phyloP scores from a whole-genome alignment of 1,284 basidiomycete genomes.

The Apiotrichum porosum region DNA sequence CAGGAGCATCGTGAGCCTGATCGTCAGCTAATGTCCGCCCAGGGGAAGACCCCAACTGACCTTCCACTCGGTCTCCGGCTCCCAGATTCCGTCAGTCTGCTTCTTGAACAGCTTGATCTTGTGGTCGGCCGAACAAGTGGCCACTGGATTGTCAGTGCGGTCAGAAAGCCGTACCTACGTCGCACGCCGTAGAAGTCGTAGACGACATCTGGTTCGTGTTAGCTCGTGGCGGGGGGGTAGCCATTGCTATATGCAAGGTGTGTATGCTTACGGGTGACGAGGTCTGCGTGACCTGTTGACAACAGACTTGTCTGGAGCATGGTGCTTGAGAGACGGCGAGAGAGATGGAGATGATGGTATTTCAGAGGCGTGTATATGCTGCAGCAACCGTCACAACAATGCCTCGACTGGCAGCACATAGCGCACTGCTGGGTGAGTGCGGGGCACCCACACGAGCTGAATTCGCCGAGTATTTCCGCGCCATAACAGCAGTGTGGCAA shows the following conservation, averaged over 20 bases:
- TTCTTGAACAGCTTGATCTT: conserved; percentile 74
- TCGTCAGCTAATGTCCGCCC: conserved; percentile 1
- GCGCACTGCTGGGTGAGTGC: conserved; percentile 4
- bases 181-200: conserved; percentile 86
- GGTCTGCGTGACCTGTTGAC: conserved; percentile 45
- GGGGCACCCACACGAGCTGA: conserved; percentile 3
- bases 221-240: no score
- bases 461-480: conserved; percentile 7
- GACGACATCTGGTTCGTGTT: conserved; percentile 70
- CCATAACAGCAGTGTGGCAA: conserved; percentile 1
- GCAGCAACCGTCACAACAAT: neutral
- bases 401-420: neutral
- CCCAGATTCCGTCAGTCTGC: conserved; percentile 64
- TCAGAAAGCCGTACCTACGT: conserved; percentile 53
- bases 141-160: conserved; percentile 59
- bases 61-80: conserved; percentile 79
- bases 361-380: neutral
- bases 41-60: conserved; percentile 44
- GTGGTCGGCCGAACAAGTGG: conserved; percentile 53
- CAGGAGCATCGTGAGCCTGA: conserved; percentile 82
- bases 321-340: conserved; percentile 2
- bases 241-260: no score
- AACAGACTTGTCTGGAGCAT: conserved; percentile 49
- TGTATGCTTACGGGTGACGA: conserved; percentile 45
- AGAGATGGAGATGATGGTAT: neutral